These are phyloP conservation scores for Claviceps africana DNA, from an alignment of 2,329 filamentous ascomycete species.

Conservation along the genomic window DNA sequence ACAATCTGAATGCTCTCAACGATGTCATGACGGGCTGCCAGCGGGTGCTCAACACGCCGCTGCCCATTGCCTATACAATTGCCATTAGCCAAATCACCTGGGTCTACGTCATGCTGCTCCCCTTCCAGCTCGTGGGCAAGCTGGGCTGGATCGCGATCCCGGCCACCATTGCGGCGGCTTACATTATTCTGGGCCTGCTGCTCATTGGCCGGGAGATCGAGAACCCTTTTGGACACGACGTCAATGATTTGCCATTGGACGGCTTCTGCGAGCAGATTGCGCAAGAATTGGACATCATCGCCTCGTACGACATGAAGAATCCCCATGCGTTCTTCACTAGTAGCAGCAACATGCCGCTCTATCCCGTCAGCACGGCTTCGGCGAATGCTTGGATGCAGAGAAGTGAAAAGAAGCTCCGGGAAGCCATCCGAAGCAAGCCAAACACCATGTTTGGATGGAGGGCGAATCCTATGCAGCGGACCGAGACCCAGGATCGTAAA, in stretches of 20 bases:
- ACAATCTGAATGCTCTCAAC: conserved; percentile 48
- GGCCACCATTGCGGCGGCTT: conserved; percentile 55
- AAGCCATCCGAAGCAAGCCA: conserved; percentile 27
- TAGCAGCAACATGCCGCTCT: conserved; percentile 37
- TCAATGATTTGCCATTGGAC: conserved; percentile 70
- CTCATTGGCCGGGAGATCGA: conserved; percentile 70
- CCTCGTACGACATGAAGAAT: conserved; percentile 30
- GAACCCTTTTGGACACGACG: conserved; percentile 72
- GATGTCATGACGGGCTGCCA: conserved; percentile 61
- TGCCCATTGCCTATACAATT: conserved; percentile 72
- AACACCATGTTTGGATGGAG: conserved; percentile 21
- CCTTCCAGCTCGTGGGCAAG: conserved; percentile 57
- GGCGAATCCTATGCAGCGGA: conserved; percentile 1
- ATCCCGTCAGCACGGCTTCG: conserved; percentile 33
- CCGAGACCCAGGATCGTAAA: not conserved
- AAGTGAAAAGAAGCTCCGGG: conserved; percentile 25
- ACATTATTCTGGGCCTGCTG: conserved; percentile 67
- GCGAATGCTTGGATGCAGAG: conserved; percentile 25
- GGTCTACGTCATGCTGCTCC: conserved; percentile 67
- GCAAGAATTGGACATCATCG: conserved; percentile 60
- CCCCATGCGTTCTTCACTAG: conserved; percentile 19
- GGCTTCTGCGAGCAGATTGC: conserved; percentile 63
- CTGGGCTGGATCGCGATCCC: conserved; percentile 67
- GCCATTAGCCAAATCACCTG: conserved; percentile 77
- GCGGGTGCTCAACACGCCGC: conserved; percentile 66